Evolutionary conservation across 2,329 filamentous ascomycete species (phyloP).

Genomic region (Xylaria sp.): DNA sequence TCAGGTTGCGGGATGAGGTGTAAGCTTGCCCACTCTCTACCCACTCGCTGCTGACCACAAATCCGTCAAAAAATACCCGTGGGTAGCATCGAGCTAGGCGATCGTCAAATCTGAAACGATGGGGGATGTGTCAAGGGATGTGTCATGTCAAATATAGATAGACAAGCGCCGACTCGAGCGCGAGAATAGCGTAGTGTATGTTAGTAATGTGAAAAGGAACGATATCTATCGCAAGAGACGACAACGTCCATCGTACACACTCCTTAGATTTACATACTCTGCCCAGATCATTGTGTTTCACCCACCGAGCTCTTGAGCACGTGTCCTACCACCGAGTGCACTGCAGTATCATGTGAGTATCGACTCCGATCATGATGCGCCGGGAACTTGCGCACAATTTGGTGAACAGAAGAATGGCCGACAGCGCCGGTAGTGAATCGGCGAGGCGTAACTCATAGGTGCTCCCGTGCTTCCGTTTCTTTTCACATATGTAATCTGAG

Average conservation of each 20-base stretch:
- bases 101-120: constrained; percentile 31
- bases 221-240: constrained; percentile 9
- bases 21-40: constrained; percentile 19
- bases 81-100: constrained; percentile 12
- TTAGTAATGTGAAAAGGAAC: background rate
- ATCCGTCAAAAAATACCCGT: constrained; percentile 12
- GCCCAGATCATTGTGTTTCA: constrained; percentile 24
- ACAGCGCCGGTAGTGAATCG: background rate
- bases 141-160: constrained; percentile 16
- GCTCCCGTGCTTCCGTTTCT: background rate
- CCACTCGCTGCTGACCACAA: constrained; percentile 34
- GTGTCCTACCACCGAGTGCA: constrained; percentile 3
- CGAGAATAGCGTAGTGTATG: background rate
- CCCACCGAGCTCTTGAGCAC: constrained; percentile 2
- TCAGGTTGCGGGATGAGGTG: constrained; percentile 22
- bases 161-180: constrained; percentile 7
- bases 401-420: constrained; percentile 1
- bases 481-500: background rate
- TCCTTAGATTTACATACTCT: background rate
- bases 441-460: background rate
- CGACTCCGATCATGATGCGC: background rate
- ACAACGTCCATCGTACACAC: background rate
- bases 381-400: background rate
- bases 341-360: background rate
- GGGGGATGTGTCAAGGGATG: constrained; percentile 23